A percentile compares a stretch with the other conserved stretches of the same genome.
These are phyloP conservation scores for Tuber magnatum DNA, from an alignment of 495 filamentous ascomycete genomes.

Conservation along the genomic window DNA sequence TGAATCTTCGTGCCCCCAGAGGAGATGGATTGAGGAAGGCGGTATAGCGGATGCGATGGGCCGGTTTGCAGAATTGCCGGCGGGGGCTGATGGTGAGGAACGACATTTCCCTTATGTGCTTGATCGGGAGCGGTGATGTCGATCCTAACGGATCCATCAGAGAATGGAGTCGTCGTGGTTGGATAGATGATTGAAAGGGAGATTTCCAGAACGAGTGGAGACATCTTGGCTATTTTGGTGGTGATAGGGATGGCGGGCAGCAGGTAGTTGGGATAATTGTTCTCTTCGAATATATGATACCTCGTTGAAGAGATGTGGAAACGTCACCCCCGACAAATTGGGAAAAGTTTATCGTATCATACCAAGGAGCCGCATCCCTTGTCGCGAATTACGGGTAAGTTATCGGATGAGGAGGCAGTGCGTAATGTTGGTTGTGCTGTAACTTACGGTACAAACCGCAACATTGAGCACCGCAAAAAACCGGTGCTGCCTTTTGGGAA, in stretches of 20 bases:
- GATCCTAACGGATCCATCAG: conserved; percentile 27
- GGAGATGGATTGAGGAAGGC: conserved; percentile 38
- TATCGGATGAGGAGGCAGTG: neutral
- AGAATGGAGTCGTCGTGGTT: conserved; percentile 10
- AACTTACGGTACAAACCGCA: neutral
- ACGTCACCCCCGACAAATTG: neutral
- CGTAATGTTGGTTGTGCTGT: neutral
- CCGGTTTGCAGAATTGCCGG: conserved; percentile 25
- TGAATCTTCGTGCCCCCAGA: conserved; percentile 39
- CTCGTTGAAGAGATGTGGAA: neutral
- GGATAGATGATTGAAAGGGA: conserved; percentile 37
- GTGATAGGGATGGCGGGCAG: neutral
- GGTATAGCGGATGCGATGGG: conserved; percentile 33
- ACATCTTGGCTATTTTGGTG: neutral
- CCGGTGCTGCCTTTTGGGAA: neutral
- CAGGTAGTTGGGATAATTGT: too few species aligned
- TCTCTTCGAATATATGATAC: neutral
- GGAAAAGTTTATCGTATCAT: neutral
- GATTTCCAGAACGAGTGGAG: conserved; percentile 32
- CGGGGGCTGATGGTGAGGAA: neutral
- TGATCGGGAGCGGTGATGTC: conserved; percentile 32
- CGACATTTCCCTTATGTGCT: conserved; percentile 14
- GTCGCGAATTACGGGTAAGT: neutral
- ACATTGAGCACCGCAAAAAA: neutral
- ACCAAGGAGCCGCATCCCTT: neutral